phyloP scores from a whole-genome alignment of 495 filamentous ascomycete genomes.

The Daldinia caldariorum region DNA sequence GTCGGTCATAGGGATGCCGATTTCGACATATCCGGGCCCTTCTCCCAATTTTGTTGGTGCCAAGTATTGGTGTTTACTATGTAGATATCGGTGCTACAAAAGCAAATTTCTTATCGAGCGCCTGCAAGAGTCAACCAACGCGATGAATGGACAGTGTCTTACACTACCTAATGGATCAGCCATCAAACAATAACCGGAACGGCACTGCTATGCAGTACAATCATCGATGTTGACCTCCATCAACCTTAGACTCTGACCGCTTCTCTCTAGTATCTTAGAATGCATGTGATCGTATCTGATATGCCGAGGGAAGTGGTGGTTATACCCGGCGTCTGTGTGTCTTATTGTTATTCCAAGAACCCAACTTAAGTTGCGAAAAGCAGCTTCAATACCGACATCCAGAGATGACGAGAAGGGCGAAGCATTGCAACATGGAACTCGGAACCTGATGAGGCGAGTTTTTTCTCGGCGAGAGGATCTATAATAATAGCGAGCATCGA shows the following conservation, averaged over 20 bases:
- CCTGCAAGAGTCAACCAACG: slow-evolving; percentile 9
- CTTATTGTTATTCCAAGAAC: slow-evolving; percentile 11
- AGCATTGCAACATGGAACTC: not conserved
- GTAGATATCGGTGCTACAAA: not conserved
- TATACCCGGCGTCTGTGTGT: slow-evolving; percentile 18
- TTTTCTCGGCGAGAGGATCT: slow-evolving; percentile 11
- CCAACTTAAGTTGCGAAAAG: slow-evolving; percentile 28
- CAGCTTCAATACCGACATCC: slow-evolving; percentile 22
- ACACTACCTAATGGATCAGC: not conserved
- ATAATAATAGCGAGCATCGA: slow-evolving; percentile 13
- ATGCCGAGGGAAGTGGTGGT: slow-evolving; percentile 28
- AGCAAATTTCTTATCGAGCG: slow-evolving; percentile 18
- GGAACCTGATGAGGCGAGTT: not conserved
- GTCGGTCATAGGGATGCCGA: slow-evolving; percentile 12
- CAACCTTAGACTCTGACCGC: not conserved
- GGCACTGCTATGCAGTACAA: not conserved
- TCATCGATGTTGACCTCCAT: not conserved
- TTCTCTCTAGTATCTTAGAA: not conserved
- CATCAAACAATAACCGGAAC: not conserved
- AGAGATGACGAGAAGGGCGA: slow-evolving; percentile 10
- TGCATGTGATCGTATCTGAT: slow-evolving; percentile 19
- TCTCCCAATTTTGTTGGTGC: slow-evolving; percentile 16
- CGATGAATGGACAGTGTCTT: slow-evolving; percentile 10
- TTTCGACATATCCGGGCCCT: slow-evolving; percentile 6
- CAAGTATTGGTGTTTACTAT: too few species aligned